phyloP scores from a whole-genome alignment of 1,284 basidiomycete genomes.

The Malassezia cuniculi region DNA sequence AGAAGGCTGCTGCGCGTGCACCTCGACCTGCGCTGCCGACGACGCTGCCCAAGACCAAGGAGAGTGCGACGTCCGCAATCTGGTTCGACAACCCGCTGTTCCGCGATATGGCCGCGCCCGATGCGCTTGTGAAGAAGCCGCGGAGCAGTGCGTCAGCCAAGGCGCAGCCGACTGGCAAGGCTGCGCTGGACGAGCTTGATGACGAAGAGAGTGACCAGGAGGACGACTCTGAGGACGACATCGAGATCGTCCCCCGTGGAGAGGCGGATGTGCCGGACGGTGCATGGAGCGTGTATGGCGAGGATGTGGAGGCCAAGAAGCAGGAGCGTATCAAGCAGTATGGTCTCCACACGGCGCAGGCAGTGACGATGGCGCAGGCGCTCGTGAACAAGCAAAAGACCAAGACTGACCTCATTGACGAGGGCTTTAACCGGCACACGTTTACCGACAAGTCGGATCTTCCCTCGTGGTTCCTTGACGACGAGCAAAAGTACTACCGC shows the following conservation, averaged over 20 bases:
- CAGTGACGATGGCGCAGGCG: constrained; percentile 78
- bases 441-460: constrained; percentile 81
- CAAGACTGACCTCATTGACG: constrained; percentile 75
- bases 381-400: constrained; percentile 85
- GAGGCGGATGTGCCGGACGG: constrained; percentile 62
- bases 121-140: constrained; percentile 20
- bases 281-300: constrained; percentile 68
- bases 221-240: constrained; percentile 20
- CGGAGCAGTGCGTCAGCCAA: constrained; percentile 30
- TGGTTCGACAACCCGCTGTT: constrained; percentile 97
- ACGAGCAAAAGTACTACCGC: constrained; percentile 85
- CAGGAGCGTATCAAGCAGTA: constrained; percentile 61
- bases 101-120: constrained; percentile 55
- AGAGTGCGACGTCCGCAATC: constrained; percentile 53
- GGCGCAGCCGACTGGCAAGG: constrained; percentile 46
- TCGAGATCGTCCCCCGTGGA: constrained; percentile 41
- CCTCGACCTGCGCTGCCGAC: constrained; percentile 14
- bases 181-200: constrained; percentile 34
- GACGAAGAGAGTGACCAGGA: constrained; percentile 19
- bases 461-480: constrained; percentile 93
- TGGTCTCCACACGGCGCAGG: constrained; percentile 78
- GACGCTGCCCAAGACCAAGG: constrained; percentile 23
- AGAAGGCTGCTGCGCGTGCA: too few relatives aligned
- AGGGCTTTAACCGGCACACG: constrained; percentile 80
- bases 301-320: constrained; percentile 61